phyloP scores from a whole-genome alignment of 768 basidiomycete species.

The Amanita rubescens region DNA sequence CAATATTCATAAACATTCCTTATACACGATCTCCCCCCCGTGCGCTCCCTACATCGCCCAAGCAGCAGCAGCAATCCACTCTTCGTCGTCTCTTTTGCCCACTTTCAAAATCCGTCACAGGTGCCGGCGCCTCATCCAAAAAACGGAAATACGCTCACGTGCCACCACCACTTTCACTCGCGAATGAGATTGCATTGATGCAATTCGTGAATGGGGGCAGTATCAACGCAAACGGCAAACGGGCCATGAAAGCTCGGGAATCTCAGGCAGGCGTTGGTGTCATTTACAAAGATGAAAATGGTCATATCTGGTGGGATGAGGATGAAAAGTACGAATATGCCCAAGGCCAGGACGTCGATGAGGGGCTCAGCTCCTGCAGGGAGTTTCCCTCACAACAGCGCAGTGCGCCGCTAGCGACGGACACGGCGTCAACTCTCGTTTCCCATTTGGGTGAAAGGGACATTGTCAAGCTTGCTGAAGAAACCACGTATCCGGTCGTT shows the following conservation, averaged over 20 bases:
- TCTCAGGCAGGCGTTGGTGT: conserved; percentile 32
- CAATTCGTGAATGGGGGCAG: conserved; percentile 63
- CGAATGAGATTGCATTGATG: conserved; percentile 61
- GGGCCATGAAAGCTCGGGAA: conserved; percentile 42
- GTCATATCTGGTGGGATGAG: conserved; percentile 63
- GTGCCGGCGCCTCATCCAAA: neutral
- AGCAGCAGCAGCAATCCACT: conserved; percentile 14
- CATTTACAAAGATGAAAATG: conserved; percentile 52
- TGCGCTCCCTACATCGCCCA: conserved; percentile 15
- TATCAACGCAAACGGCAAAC: conserved; percentile 45
- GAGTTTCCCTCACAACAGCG: conserved; percentile 14
- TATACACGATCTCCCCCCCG: conserved; percentile 41
- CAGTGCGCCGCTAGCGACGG: neutral
- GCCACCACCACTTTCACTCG: conserved; percentile 44
- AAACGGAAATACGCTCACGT: conserved; percentile 31
- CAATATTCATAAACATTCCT: conserved; percentile 54
- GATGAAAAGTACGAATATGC: conserved; percentile 67
- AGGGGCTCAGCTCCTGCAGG: conserved; percentile 26
- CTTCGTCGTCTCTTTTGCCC: conserved; percentile 41
- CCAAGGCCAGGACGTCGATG: conserved; percentile 29
- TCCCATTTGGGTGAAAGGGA: neutral
- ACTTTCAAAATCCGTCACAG: conserved; percentile 17
- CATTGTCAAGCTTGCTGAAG: conserved; percentile 13
- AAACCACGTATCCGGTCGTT: conserved; percentile 22
- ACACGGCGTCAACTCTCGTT: neutral